phyloP scores from a whole-genome alignment of 2,329 filamentous ascomycete genomes.

The Lecanicillium sp. region DNA sequence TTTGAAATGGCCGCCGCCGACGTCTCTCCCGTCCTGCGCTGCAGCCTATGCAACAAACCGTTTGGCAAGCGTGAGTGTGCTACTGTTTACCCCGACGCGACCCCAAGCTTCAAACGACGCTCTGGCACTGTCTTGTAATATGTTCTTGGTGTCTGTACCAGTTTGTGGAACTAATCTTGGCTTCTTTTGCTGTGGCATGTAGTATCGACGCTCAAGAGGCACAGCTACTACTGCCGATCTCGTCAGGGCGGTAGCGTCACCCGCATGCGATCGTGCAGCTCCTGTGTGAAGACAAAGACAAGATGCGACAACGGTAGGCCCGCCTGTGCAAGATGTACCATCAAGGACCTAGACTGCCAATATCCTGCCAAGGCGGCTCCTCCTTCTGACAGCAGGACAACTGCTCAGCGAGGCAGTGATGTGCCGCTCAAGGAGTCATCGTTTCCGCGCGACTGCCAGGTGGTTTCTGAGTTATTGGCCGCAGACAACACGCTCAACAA shows the following conservation, averaged over 20 bases:
- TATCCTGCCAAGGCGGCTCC: too few species aligned
- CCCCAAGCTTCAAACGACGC: too few species aligned
- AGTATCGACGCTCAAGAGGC: slow-evolving; percentile 3
- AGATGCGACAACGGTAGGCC: slow-evolving; percentile 1
- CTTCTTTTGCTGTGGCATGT: too few species aligned
- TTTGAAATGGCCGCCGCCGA: neutral
- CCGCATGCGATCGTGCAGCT: neutral
- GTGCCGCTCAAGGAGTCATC: too few species aligned
- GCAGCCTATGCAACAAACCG: slow-evolving; percentile 1
- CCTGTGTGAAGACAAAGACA: slow-evolving; percentile 1
- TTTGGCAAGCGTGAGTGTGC: neutral
- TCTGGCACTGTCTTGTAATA: too few species aligned
- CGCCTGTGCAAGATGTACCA: neutral
- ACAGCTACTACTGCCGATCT: slow-evolving; percentile 3
- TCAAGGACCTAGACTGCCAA: neutral
- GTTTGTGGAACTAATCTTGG: too few species aligned
- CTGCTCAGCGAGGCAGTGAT: too few species aligned
- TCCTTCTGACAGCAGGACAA: too few species aligned
- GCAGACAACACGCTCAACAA: too few species aligned
- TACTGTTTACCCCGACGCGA: neutral
- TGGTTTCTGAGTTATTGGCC: too few species aligned
- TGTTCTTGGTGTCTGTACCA: too few species aligned
- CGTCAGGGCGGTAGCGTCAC: neutral
- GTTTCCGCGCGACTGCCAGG: too few species aligned
- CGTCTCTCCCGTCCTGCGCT: neutral